Conservation (phyloP, 768 basidiomycete genomes). For the Trametes cubensis region DNA sequence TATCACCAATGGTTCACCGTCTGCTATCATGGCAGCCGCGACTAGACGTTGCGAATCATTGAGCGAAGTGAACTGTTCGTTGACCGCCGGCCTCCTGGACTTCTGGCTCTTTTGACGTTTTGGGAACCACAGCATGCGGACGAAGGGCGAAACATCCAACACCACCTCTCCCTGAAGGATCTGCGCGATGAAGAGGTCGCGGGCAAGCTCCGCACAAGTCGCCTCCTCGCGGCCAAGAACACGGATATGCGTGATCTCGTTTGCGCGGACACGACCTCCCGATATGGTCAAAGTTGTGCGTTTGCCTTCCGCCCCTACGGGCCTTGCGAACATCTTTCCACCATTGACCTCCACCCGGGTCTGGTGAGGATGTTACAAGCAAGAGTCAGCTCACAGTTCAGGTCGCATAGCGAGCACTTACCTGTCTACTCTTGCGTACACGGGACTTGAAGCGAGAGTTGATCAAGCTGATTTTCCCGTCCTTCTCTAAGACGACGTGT, state of each 20-base stretch:
- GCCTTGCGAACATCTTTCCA: constrained; percentile 32
- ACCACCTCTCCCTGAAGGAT: constrained; percentile 37
- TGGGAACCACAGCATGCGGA: constrained; percentile 46
- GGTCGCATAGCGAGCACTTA: constrained; percentile 18
- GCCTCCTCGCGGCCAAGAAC: constrained; percentile 46
- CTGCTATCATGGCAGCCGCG: constrained; percentile 40
- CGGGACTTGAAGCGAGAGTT: constrained; percentile 48
- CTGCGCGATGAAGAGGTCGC: constrained; percentile 40
- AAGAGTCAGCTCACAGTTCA: neutral
- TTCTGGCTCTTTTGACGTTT: constrained; percentile 5
- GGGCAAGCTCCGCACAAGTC: constrained; percentile 43
- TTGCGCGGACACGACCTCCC: constrained; percentile 21
- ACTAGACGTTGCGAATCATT: constrained; percentile 45
- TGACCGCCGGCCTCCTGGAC: neutral
- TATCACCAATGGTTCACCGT: constrained; percentile 35
- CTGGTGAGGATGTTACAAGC: neutral
- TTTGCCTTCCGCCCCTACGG: constrained; percentile 36
- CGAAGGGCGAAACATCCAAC: constrained; percentile 38
- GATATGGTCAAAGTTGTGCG: constrained; percentile 38
- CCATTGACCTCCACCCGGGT: constrained; percentile 11
- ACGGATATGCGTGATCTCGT: constrained; percentile 35
- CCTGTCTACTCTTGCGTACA: constrained; percentile 41
- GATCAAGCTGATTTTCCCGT: constrained; percentile 30
- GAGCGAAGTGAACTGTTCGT: constrained; percentile 25
- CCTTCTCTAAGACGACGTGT: constrained; percentile 27